phyloP scores from a whole-genome alignment of 1,284 basidiomycete genomes.

The Ceratobasidium sp. region DNA sequence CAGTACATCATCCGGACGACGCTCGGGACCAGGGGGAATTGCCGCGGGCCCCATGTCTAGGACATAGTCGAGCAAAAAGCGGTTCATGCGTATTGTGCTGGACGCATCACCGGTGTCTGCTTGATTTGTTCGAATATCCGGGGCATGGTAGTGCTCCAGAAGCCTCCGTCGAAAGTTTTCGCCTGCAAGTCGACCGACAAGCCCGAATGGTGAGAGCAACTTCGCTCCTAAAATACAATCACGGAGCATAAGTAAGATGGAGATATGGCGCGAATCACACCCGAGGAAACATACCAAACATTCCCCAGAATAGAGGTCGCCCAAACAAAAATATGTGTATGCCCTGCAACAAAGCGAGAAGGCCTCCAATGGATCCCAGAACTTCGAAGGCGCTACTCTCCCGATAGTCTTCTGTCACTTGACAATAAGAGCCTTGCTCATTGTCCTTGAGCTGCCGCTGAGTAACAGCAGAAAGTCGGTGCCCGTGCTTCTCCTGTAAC shows the following conservation, averaged over 20 bases:
- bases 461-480: not conserved
- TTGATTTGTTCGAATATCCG: not conserved
- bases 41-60: conserved; percentile 32
- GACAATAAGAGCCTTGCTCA: not conserved
- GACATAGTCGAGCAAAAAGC: conserved; percentile 30
- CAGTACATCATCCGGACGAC: too few species aligned
- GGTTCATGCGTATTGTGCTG: not conserved
- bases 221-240: conserved; percentile 10
- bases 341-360: conserved; percentile 28
- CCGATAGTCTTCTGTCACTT: conserved; percentile 19
- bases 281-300: conserved; percentile 14
- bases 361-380: conserved; percentile 22
- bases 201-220: conserved; percentile 18
- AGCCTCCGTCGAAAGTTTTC: not conserved
- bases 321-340: conserved; percentile 25
- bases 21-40: not conserved
- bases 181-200: conserved; percentile 6
- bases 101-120: not conserved
- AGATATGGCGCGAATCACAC: too few species aligned
- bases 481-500: not conserved
- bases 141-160: not conserved
- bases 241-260: too few species aligned
- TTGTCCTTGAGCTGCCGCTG: not conserved
- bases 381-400: conserved; percentile 7
- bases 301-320: conserved; percentile 24